Evolutionary conservation across 345 rosid species (phyloP), one percentile per base, ranked within the genome.

Genomic region (Eucalyptus cloeziana): DNA sequence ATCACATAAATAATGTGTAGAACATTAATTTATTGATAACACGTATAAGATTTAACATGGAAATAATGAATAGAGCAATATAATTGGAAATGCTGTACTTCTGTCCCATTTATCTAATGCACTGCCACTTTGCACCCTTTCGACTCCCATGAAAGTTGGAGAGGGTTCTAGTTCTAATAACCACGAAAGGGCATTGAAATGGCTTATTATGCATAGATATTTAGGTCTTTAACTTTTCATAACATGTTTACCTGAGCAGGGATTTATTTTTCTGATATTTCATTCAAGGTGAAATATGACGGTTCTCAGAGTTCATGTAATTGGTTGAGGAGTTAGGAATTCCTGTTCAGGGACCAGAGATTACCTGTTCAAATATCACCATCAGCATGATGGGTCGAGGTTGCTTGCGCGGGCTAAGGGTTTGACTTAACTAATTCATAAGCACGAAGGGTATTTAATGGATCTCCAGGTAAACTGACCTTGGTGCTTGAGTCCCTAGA

Each of bases 261-360:
- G 19, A 67, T 7, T 31, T 17, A 67, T 31, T 67, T n/a, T 67
- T 31, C 3, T n/a, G 3, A 64, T 14, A n/a, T 64, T 64, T n/a
- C 19, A n/a, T 64, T 16, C 76, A 13, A 14, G 31, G 37, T 64
- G 76, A 13, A 64, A n/a, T n/a, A 14, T 14, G 76, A 64, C 10
- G 5, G 31, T 21, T 64, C 76, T 30, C 10, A 7, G 17, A 64
- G 19, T 30, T 7, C 17, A 15, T 64, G 76, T 30, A 14, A 7
- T n/a, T 30, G 22, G 40, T 31, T 16, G 79, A 19, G 22, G 40
- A 30, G 76, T 64, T 31, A n/a, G 37, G 40, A n/a, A 14, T 64
- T 64, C 40, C 2, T n/a, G 4, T 67, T 67, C 1, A 16, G 2
- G 43, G 0, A 16, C 6, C 6, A 9, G 1, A 31, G 37, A 37